Base-by-base conservation (phyloP, 2,329 filamentous ascomycete genomes). In the Remersonia thermophila region DNA sequence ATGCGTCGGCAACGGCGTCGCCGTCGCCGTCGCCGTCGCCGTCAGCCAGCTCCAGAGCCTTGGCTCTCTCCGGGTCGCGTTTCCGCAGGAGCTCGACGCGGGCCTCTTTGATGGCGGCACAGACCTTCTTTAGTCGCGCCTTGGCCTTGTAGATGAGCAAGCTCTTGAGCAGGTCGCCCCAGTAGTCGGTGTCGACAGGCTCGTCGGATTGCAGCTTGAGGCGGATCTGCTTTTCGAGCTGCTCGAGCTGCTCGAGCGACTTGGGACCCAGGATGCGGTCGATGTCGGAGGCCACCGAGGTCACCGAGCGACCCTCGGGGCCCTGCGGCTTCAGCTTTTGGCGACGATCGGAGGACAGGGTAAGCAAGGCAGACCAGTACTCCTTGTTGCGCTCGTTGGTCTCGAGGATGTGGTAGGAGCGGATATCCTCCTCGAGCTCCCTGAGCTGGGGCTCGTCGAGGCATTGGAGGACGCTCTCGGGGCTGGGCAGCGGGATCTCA, bases 101-200 rank as follows among this genome's bases (percentile, higher is more conserved):
- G 47, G 73, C 78, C 38, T 76, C 73, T 43, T 81, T 71, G 43
- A 95, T 82, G 10, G 74, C 74, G 46, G 83, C 76, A 46, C 80
- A 87, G 12, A 95, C 77, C 43, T 74, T 78, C 47, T 77, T 77
- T 36, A 98, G 62, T 55, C 80, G 85, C 2, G 86, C 85, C 56
- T 83, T 86, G 25, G 91, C 85, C 62, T 96, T 96, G 77, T 84
- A 95, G 1, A 94, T 77, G 6, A 82, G 67, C 44, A 98, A 64
- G 53, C 80, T 93, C 47, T 79, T 78, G 42, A 98, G 66, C 12
- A 98, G 67, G 54, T 94, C 84, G 54, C 93, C 85, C 91, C 91
- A 98, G 57, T 96, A 98, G 59, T 98, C 91, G 2, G 83, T 85
- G 57, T 98, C 91, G 47, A 98, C 89, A 27, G 83, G 79, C 53